phyloP scores from a whole-genome alignment of 2,329 filamentous ascomycete genomes.

The Aureobasidium melanogenum region DNA sequence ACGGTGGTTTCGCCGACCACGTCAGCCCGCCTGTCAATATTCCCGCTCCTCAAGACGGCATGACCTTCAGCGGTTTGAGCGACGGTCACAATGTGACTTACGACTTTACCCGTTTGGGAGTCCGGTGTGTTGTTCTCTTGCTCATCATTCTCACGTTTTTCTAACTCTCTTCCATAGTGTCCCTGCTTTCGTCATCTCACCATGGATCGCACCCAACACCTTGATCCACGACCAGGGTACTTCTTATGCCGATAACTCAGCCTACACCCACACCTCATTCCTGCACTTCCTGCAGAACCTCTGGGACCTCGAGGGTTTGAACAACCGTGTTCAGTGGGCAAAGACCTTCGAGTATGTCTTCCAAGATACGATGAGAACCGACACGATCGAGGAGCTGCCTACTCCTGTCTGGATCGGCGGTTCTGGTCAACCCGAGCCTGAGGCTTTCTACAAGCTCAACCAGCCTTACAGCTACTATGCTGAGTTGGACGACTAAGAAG shows the following conservation, averaged over 20 bases:
- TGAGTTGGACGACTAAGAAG: background rate
- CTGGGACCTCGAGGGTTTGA: constrained; percentile 31
- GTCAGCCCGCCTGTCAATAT: constrained; percentile 30
- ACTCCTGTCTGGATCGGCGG: constrained; percentile 29
- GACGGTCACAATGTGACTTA: constrained; percentile 28
- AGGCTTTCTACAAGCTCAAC: constrained; percentile 19
- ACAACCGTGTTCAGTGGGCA: constrained; percentile 35
- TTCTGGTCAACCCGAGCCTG: constrained; percentile 25
- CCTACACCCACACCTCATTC: constrained; percentile 32
- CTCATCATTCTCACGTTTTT: background rate
- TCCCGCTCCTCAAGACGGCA: constrained; percentile 25
- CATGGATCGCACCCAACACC: constrained; percentile 22
- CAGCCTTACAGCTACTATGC: constrained; percentile 10
- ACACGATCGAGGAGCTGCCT: constrained; percentile 21
- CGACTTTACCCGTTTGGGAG: constrained; percentile 31
- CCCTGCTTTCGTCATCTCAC: constrained; percentile 30
- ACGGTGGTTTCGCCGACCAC: constrained; percentile 34
- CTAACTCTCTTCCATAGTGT: constrained; percentile 15
- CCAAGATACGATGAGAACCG: constrained; percentile 21
- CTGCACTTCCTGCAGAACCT: constrained; percentile 34
- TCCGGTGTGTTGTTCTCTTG: constrained; percentile 15
- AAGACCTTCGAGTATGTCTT: constrained; percentile 34
- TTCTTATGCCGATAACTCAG: constrained; percentile 28
- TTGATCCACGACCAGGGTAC: constrained; percentile 32
- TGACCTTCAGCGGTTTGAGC: constrained; percentile 25